Conservation (phyloP, 176 grass and related monocot species). For the Oropetium thomaeum region DNA sequence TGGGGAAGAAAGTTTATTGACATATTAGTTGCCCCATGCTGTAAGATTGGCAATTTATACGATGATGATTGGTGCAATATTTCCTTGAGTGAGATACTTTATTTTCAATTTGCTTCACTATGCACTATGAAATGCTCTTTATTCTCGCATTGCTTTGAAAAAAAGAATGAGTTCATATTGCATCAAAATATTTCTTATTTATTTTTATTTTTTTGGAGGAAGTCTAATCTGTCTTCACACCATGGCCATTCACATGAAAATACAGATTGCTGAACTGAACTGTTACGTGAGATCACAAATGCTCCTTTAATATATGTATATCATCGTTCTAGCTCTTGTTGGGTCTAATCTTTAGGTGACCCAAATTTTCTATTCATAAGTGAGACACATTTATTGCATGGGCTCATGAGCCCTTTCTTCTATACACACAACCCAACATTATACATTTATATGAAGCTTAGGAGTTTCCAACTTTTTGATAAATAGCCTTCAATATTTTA, state of each 20-base stretch:
- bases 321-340: not conserved
- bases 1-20: not conserved
- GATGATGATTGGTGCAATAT: not conserved
- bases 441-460: conserved; percentile 24
- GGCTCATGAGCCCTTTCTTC: too few species aligned
- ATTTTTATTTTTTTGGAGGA: not conserved
- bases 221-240: not conserved
- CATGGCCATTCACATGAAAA: not conserved
- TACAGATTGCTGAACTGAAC: not conserved
- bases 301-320: not conserved
- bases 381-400: too few species aligned
- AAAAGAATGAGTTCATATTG: not conserved
- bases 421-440: too few species aligned
- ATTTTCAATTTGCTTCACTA: conserved; percentile 6
- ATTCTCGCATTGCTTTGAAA: not conserved
- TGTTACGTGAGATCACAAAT: not conserved
- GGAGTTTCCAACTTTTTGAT: conserved; percentile 32
- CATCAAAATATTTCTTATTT: not conserved
- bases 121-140: not conserved
- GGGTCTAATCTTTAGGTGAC: not conserved
- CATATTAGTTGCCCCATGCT: not conserved
- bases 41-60: conserved; percentile 14
- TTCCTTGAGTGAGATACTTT: conserved; percentile 9
- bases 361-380: not conserved
- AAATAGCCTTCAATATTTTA: conserved; percentile 15